Percentiles rank a stretch among this genome's conserved stretches.
These are phyloP conservation scores for Hericium coralloides DNA, from an alignment of 768 basidiomycete species.

Conservation along the genomic window DNA sequence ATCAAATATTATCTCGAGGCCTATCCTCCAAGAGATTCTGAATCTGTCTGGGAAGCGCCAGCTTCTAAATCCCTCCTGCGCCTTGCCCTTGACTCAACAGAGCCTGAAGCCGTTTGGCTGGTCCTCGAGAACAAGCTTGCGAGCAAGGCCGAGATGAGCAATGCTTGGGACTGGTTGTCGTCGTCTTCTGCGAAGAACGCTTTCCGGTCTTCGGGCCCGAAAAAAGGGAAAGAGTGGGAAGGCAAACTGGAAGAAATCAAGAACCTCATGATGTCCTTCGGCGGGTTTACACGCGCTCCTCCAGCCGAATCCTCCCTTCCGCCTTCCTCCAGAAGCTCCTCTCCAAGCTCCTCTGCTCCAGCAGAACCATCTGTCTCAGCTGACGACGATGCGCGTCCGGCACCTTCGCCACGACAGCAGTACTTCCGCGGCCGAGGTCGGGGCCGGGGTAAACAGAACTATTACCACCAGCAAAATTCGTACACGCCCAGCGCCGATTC, in stretches of 20 bases:
- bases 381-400: not conserved
- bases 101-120: conserved; percentile 58
- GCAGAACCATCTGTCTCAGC: not conserved
- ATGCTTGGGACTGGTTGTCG: conserved; percentile 43
- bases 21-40: conserved; percentile 46
- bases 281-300: conserved; percentile 27
- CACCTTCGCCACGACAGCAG: not conserved
- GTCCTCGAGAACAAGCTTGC: conserved; percentile 53
- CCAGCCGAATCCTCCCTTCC: conserved; percentile 26
- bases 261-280: conserved; percentile 42
- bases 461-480: not conserved
- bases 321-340: conserved; percentile 18
- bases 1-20: conserved; percentile 53
- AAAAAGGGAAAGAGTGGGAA: conserved; percentile 7
- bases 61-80: conserved; percentile 37
- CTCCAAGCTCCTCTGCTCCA: not conserved
- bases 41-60: conserved; percentile 42
- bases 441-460: not conserved
- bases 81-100: conserved; percentile 48
- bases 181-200: conserved; percentile 11
- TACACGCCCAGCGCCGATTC: too few species aligned
- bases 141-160: conserved; percentile 36
- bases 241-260: conserved; percentile 41
- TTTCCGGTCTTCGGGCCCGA: conserved; percentile 7
- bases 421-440: not conserved